Evolutionary conservation across 345 rosid species (phyloP).

Genomic region (Cardamine resedifolia): DNA sequence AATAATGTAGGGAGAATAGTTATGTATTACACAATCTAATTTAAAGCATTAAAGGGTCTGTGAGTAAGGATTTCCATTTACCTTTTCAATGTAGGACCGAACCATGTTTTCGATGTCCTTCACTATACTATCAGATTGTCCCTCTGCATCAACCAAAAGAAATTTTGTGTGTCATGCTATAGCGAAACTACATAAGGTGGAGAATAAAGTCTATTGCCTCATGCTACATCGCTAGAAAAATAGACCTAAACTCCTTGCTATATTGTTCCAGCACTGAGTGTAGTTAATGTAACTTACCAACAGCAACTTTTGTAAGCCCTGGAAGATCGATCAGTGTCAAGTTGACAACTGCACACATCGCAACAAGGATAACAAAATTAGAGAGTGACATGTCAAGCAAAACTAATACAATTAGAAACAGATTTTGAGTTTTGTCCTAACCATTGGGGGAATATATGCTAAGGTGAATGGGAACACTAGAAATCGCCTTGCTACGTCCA

Average conservation of each 20-base stretch:
- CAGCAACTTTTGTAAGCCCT: slow-evolving; percentile 98
- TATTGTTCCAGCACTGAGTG: not conserved
- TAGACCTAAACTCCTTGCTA: slow-evolving; percentile 13
- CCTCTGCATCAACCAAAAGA: slow-evolving; percentile 60
- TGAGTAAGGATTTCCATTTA: slow-evolving; percentile 33
- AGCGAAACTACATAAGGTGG: not conserved
- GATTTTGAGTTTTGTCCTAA: slow-evolving; percentile 24
- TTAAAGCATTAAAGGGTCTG: slow-evolving; percentile 3
- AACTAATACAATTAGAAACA: not conserved
- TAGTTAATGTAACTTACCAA: slow-evolving; percentile 60
- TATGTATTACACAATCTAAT: slow-evolving; percentile 14
- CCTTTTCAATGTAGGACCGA: slow-evolving; percentile 96
- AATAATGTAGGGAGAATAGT: not conserved
- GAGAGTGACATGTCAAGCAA: not conserved
- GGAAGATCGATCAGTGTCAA: slow-evolving; percentile 97
- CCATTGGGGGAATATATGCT: slow-evolving; percentile 94
- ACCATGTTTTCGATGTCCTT: slow-evolving; percentile 98
- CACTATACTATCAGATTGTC: slow-evolving; percentile 94
- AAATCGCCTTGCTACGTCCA: slow-evolving; percentile 81
- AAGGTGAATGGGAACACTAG: slow-evolving; percentile 96
- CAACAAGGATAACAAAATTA: slow-evolving; percentile 16
- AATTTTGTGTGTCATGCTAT: slow-evolving; percentile 3
- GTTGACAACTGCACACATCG: slow-evolving; percentile 78
- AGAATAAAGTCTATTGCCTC: slow-evolving; percentile 12
- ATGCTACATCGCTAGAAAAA: not conserved